These are phyloP conservation scores for Ceratobasidium sp. DNA, from an alignment of 1,284 basidiomycete species.

Conservation along the genomic window DNA sequence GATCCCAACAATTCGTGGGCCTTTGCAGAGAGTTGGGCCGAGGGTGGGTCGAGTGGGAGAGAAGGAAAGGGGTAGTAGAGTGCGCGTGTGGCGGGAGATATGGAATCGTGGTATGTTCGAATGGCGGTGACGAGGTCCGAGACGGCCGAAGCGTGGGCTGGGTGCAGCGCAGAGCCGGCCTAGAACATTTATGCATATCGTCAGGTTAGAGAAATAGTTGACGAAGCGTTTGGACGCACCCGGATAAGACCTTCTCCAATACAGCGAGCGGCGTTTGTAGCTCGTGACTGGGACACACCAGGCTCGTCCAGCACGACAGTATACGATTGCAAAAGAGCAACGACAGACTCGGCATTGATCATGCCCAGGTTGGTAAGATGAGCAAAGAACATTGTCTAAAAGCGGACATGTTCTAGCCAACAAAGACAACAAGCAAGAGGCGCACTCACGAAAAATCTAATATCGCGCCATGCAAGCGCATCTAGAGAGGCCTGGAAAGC, in stretches of 20 bases:
- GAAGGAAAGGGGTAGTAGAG: conserved; percentile 32
- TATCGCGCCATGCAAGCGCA: conserved; percentile 88
- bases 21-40: conserved; percentile 36
- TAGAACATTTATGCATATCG: conserved; percentile 53
- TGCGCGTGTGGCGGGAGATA: conserved; percentile 57
- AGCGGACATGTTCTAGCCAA: background rate
- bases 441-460: conserved; percentile 80
- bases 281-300: conserved; percentile 86
- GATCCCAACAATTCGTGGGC: conserved; percentile 30
- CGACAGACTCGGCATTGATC: conserved; percentile 79
- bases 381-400: conserved; percentile 89
- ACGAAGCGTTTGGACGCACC: conserved; percentile 60
- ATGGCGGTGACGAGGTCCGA: conserved; percentile 75
- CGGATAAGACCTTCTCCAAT: conserved; percentile 90
- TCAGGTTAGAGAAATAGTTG: conserved; percentile 30
- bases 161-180: conserved; percentile 49
- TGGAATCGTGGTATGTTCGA: conserved; percentile 73
- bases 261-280: conserved; percentile 85
- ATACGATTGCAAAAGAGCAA: conserved; percentile 82
- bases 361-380: conserved; percentile 82
- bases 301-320: conserved; percentile 90
- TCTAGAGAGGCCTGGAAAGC: conserved; percentile 88
- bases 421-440: background rate
- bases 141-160: conserved; percentile 60
- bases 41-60: conserved; percentile 7